Conservation (phyloP, 352 stramenopile species). For the Globisporangium cystogenes region DNA sequence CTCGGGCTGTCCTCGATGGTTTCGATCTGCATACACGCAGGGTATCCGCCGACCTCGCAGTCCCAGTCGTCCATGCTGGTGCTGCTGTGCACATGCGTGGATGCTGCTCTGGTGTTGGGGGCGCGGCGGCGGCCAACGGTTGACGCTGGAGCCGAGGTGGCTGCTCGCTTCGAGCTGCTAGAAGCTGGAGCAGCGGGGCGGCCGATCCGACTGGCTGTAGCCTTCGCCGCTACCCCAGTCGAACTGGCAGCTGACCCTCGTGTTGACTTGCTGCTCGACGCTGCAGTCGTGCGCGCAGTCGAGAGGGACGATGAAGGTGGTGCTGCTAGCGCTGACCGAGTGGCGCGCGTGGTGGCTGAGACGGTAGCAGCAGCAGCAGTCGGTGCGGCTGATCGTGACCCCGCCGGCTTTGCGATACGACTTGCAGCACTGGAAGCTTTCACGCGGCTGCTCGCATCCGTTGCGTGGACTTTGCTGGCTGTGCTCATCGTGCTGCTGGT, state of each 20-base stretch:
- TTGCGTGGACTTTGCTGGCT: neutral
- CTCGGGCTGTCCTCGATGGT: conserved; percentile 8
- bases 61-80: conserved; percentile 6
- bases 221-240: neutral
- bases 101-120: too few relatives aligned
- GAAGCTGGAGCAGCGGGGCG: neutral
- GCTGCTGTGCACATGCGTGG: neutral
- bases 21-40: conserved; percentile 9
- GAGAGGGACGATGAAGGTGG: neutral
- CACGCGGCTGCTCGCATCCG: neutral
- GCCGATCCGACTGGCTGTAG: neutral
- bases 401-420: neutral
- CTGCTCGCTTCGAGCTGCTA: neutral
- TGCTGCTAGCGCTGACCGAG: neutral
- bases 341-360: neutral
- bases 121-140: neutral
- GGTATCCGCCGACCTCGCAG: conserved; percentile 8
- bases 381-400: neutral
- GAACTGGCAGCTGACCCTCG: neutral
- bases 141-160: neutral
- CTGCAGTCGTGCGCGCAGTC: neutral
- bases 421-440: neutral
- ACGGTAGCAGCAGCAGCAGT: too few relatives aligned
- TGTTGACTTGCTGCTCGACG: neutral
- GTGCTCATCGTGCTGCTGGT: neutral